phyloP scores from a whole-genome alignment of 108 stramenopile genomes.

The Cyclotella cryptica region DNA sequence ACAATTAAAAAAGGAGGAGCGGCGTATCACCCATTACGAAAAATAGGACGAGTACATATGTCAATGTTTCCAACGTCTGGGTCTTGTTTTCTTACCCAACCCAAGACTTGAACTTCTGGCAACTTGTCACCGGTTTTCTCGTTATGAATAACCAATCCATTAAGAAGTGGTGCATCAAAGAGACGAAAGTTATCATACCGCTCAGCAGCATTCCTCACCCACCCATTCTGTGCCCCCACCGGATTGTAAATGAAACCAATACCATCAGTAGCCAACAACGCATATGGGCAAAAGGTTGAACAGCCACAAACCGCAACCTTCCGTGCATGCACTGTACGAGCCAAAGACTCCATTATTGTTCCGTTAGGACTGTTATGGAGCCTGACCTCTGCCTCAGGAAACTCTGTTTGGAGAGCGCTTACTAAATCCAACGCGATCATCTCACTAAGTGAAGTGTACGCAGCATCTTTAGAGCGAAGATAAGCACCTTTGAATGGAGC shows the following conservation, averaged over 20 bases:
- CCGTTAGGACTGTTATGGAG: background rate
- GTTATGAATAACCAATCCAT: background rate
- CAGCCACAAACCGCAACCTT: slow-evolving; percentile 1
- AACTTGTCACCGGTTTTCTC: background rate
- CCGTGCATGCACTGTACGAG: background rate
- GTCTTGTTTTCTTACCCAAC: slow-evolving; percentile 2
- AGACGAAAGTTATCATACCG: background rate
- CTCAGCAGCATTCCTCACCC: background rate
- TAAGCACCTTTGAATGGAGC: background rate
- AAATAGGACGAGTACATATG: background rate
- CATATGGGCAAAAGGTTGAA: slow-evolving; percentile 5
- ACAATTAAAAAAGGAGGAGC: no score
- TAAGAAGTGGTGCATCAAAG: background rate
- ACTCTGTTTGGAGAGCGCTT: background rate
- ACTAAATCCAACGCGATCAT: slow-evolving; percentile 1
- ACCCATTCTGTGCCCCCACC: background rate
- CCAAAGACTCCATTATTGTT: background rate
- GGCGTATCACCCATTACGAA: background rate
- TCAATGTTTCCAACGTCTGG: background rate
- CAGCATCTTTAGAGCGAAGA: background rate
- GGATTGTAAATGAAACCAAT: background rate
- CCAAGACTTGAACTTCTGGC: background rate
- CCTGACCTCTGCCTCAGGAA: background rate
- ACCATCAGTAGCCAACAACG: background rate
- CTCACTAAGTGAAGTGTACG: background rate